phyloP scores from a whole-genome alignment of 805 yeast species.

The Metschnikowia lachancei region DNA sequence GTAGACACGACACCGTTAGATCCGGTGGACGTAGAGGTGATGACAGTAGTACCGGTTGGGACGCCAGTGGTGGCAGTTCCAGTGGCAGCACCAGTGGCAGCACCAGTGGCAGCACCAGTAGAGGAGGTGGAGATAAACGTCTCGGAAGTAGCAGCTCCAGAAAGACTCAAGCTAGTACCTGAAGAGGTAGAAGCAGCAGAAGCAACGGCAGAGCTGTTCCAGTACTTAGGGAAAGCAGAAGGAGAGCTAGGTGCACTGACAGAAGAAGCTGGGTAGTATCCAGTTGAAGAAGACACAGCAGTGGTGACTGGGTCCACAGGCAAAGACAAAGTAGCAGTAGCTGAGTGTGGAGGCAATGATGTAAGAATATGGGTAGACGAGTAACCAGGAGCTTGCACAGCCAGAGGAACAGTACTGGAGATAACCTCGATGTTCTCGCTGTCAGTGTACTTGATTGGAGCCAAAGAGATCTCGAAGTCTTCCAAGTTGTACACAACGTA shows the following conservation, averaged over 20 bases:
- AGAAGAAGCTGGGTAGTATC: too few relatives aligned
- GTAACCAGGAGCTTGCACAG: constrained; percentile 44
- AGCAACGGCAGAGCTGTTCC: not conserved
- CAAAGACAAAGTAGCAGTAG: not conserved
- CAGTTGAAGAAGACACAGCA: too few relatives aligned
- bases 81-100: constrained; percentile 17
- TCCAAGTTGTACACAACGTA: constrained; percentile 67
- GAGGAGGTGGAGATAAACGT: not conserved
- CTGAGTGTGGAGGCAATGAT: not conserved
- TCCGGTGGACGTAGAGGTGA: not conserved
- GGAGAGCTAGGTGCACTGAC: too few relatives aligned
- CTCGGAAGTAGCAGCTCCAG: too few relatives aligned
- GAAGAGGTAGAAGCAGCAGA: not conserved
- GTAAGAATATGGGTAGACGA: constrained; percentile 17
- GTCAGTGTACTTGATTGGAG: constrained; percentile 33
- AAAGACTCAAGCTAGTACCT: too few relatives aligned
- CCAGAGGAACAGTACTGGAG: constrained; percentile 47
- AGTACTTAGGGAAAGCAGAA: too few relatives aligned
- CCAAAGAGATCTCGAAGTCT: too few relatives aligned
- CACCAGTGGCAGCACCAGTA: constrained; percentile 13
- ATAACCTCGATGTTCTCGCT: constrained; percentile 46
- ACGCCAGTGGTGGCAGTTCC: not conserved
- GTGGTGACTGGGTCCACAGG: too few relatives aligned
- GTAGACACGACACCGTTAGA: constrained; percentile 15
- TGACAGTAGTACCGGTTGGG: too few relatives aligned